Conservation (phyloP, 2,329 filamentous ascomycete species). For the Phialophora chinensis region DNA sequence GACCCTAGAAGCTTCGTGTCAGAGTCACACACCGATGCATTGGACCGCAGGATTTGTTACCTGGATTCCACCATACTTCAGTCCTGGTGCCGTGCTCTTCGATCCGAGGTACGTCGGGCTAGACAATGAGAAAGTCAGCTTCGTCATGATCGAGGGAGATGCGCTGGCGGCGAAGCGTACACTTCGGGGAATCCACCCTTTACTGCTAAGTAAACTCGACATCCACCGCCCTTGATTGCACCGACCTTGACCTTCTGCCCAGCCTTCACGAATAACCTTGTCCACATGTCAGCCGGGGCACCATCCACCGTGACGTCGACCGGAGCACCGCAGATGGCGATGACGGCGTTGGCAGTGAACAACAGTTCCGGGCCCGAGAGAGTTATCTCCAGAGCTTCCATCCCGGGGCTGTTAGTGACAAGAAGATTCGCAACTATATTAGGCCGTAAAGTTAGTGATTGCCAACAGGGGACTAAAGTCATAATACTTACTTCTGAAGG, state of each 20-base stretch:
- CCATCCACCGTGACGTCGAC: constrained; percentile 60
- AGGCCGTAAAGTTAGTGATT: not conserved
- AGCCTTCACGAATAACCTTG: constrained; percentile 54
- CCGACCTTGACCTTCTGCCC: constrained; percentile 63
- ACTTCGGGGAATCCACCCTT: constrained; percentile 61
- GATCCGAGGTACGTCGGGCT: constrained; percentile 57
- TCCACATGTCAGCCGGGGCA: constrained; percentile 60
- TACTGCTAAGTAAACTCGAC: constrained; percentile 64
- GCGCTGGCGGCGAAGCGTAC: constrained; percentile 45
- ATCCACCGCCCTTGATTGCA: constrained; percentile 56
- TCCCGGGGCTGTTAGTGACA: constrained; percentile 59
- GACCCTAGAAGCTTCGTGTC: constrained; percentile 56
- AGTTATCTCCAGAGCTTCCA: constrained; percentile 65
- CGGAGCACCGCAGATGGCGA: constrained; percentile 63
- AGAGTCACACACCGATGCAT: not conserved
- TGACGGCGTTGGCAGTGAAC: constrained; percentile 60
- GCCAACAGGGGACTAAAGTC: not conserved
- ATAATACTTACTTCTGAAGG: constrained; percentile 49
- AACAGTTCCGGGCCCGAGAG: constrained; percentile 63
- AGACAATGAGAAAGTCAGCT: not conserved
- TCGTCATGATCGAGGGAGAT: not conserved
- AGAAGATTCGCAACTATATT: constrained; percentile 60
- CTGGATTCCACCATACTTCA: constrained; percentile 59
- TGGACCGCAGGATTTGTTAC: not conserved
- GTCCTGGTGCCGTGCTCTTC: constrained; percentile 63